These are phyloP conservation scores for Trametes versicolor DNA, from an alignment of 1,284 basidiomycete genomes.

Conservation along the genomic window DNA sequence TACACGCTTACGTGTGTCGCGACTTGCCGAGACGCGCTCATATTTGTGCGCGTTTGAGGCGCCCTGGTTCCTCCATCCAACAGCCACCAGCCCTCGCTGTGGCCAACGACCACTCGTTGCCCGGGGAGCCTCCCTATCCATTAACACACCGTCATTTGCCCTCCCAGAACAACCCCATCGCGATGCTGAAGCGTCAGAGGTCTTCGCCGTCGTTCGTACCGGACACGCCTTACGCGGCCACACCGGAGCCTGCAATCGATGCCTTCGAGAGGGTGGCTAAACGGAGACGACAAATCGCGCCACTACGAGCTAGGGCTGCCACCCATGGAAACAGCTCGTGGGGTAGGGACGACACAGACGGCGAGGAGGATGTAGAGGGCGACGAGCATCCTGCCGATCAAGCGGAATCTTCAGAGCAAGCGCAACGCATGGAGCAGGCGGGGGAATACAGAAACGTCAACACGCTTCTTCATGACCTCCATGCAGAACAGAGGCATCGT, in stretches of 20 bases:
- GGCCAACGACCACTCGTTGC: slow-evolving; percentile 4
- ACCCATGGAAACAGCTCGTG: slow-evolving; percentile 14
- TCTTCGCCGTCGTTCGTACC: slow-evolving; percentile 59
- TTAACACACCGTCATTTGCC: background rate
- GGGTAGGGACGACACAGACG: slow-evolving; percentile 32
- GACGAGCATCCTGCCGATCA: slow-evolving; percentile 35
- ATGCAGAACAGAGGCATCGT: slow-evolving; percentile 71
- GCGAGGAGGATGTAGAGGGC: slow-evolving; percentile 47
- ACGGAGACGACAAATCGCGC: slow-evolving; percentile 46
- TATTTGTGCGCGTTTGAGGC: slow-evolving; percentile 17
- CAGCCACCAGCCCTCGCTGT: slow-evolving; percentile 23
- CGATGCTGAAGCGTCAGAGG: slow-evolving; percentile 77
- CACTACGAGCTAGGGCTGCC: slow-evolving; percentile 25
- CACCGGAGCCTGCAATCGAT: slow-evolving; percentile 36
- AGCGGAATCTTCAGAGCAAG: slow-evolving; percentile 36
- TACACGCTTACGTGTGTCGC: slow-evolving; percentile 30
- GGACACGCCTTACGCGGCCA: slow-evolving; percentile 41
- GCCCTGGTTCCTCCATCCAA: slow-evolving; percentile 9
- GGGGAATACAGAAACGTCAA: slow-evolving; percentile 66
- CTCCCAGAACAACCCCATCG: background rate
- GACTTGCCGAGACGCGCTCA: slow-evolving; percentile 34
- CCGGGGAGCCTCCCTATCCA: background rate
- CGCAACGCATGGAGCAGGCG: slow-evolving; percentile 39
- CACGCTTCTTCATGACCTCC: slow-evolving; percentile 70
- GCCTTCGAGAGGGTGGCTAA: slow-evolving; percentile 44